Evolutionary conservation across 108 stramenopile species (phyloP).

Genomic region (Aureococcus anophagefferens): DNA sequence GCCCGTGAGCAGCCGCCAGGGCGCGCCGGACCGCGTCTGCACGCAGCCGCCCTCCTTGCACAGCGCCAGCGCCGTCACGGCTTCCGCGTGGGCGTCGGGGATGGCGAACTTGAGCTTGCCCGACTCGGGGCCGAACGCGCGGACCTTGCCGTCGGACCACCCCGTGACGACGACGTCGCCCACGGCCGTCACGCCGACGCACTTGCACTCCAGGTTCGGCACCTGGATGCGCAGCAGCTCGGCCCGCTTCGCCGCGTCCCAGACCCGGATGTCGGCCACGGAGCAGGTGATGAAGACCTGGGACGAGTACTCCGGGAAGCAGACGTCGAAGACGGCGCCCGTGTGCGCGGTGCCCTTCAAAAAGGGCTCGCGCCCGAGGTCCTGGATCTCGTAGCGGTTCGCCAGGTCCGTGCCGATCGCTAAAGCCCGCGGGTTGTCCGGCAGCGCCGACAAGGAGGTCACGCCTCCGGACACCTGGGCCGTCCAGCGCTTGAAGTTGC

Average conservation of each 20-base stretch:
- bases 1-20: conserved; percentile 62
- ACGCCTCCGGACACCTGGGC: conserved; percentile 55
- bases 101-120: conserved; percentile 74
- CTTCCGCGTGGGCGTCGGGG: conserved; percentile 52
- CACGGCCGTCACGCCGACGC: conserved; percentile 52
- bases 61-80: conserved; percentile 55
- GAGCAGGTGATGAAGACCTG: conserved; percentile 66
- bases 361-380: conserved; percentile 45
- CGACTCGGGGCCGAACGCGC: conserved; percentile 71
- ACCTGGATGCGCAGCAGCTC: conserved; percentile 79
- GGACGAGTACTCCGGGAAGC: conserved; percentile 57
- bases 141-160: conserved; percentile 79
- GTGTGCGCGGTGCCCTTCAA: conserved; percentile 71
- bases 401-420: conserved; percentile 53
- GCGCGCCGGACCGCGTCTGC: conserved; percentile 3
- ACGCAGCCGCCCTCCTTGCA: conserved; percentile 42
- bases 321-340: conserved; percentile 62
- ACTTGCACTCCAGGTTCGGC: conserved; percentile 66
- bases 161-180: conserved; percentile 62
- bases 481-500: conserved; percentile 48
- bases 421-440: too few species aligned
- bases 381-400: conserved; percentile 57
- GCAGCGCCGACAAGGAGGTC: conserved; percentile 53
- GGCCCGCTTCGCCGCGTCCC: conserved; percentile 52
- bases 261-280: conserved; percentile 66